A percentile compares a stretch with the other conserved stretches of the same genome.
Conservation (phyloP, 2,329 filamentous ascomycete species). For the Aphanoascus verrucosus region DNA sequence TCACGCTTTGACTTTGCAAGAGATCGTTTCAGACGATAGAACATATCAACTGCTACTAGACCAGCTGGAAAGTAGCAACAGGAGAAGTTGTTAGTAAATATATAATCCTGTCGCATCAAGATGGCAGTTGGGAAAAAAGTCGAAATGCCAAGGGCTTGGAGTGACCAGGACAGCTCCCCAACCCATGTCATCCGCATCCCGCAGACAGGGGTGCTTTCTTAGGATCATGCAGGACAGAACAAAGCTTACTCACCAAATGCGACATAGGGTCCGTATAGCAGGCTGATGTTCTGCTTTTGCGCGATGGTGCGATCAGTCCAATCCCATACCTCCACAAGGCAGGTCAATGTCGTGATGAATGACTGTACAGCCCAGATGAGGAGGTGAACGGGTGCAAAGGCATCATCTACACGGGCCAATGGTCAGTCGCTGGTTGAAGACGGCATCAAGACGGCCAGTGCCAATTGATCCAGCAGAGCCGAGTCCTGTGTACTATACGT, state of each 20-base stretch:
- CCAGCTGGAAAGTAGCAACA: constrained; percentile 22
- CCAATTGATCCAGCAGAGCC: neutral
- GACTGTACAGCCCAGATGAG: constrained; percentile 51
- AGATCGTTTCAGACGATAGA: constrained; percentile 22
- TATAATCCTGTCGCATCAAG: no score
- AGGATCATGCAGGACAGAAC: neutral
- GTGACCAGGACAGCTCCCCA: no score
- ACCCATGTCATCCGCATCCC: no score
- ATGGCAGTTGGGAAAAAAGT: no score
- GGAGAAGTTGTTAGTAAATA: neutral
- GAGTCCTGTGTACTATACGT: constrained; percentile 16
- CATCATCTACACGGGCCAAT: constrained; percentile 37
- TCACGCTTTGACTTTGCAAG: constrained; percentile 15
- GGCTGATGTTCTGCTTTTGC: constrained; percentile 42
- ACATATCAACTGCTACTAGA: constrained; percentile 32
- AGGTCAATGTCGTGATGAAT: constrained; percentile 51
- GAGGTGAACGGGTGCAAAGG: constrained; percentile 48
- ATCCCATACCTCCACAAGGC: constrained; percentile 49
- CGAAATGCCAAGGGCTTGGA: no score
- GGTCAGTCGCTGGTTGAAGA: neutral
- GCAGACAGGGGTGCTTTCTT: neutral
- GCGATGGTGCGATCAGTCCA: constrained; percentile 41
- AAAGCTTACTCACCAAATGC: constrained; percentile 39
- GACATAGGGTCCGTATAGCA: constrained; percentile 49
- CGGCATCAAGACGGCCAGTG: neutral